Conservation (phyloP, 768 basidiomycete species). For the Mycena olivaceomarginata region DNA sequence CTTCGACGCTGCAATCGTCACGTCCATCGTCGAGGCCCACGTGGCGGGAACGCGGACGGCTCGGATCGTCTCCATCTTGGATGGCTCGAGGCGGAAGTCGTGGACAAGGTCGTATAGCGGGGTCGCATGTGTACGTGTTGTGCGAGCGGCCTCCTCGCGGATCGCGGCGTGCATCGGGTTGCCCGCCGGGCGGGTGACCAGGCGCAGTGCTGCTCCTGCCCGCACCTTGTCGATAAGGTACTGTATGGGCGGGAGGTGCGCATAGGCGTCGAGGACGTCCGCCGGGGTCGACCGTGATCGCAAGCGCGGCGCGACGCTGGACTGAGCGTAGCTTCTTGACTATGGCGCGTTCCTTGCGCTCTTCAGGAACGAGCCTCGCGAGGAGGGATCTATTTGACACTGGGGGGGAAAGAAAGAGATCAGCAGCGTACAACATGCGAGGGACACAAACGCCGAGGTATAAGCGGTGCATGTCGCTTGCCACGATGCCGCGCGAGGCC, state of each 20-base stretch:
- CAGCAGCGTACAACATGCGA: neutral
- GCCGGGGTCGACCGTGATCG: conserved; percentile 44
- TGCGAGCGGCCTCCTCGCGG: neutral
- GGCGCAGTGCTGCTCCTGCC: neutral
- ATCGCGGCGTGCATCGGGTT: conserved; percentile 9
- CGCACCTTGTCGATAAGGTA: neutral
- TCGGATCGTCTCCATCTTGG: conserved; percentile 9
- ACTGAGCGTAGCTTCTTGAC: conserved; percentile 1
- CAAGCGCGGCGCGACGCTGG: conserved; percentile 43
- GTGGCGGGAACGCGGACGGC: neutral
- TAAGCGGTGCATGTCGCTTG: neutral
- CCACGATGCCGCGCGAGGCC: neutral
- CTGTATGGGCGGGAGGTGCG: conserved; percentile 12
- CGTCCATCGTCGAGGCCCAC: conserved; percentile 23
- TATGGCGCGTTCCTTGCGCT: neutral
- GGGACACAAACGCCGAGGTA: neutral
- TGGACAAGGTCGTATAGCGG: conserved; percentile 2
- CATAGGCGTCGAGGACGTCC: conserved; percentile 37
- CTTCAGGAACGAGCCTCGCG: too few relatives aligned
- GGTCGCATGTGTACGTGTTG: too few relatives aligned
- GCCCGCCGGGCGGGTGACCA: neutral
- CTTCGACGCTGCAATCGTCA: conserved; percentile 16
- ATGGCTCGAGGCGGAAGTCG: neutral
- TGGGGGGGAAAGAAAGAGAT: neutral
- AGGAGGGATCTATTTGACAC: too few relatives aligned